Percentiles rank a stretch among this genome's conserved stretches.
These are phyloP conservation scores for Lachnellula occidentalis DNA, from an alignment of 2,329 filamentous ascomycete genomes.

Conservation along the genomic window DNA sequence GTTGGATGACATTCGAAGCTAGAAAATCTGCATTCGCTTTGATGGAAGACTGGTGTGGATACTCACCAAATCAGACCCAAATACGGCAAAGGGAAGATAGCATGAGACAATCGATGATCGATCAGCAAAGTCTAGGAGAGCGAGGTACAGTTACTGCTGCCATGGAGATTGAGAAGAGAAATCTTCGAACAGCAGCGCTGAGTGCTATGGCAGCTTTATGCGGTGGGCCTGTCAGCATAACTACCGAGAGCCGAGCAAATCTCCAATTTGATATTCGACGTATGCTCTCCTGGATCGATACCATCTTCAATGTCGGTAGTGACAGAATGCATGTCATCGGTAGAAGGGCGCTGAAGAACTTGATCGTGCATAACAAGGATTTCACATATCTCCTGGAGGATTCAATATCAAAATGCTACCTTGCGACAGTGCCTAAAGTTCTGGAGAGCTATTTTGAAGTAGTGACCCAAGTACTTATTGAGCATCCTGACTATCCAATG, in stretches of 20 bases:
- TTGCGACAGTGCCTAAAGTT: constrained; percentile 73
- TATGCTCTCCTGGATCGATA: constrained; percentile 92
- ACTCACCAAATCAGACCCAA: constrained; percentile 82
- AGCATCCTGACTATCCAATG: constrained; percentile 74
- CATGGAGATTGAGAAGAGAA: constrained; percentile 95
- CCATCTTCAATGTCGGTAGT: constrained; percentile 87
- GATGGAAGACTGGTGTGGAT: constrained; percentile 99
- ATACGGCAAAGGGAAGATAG: constrained; percentile 78
- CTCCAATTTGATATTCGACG: constrained; percentile 88
- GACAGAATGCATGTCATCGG: constrained; percentile 91
- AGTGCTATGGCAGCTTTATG: constrained; percentile 95
- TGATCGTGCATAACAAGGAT: constrained; percentile 86
- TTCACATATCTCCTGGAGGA: constrained; percentile 81
- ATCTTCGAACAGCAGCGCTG: constrained; percentile 81
- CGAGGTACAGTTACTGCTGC: constrained; percentile 76
- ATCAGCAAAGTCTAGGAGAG: constrained; percentile 68
- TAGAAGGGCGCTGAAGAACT: constrained; percentile 77
- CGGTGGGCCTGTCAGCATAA: constrained; percentile 77
- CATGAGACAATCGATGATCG: constrained; percentile 79
- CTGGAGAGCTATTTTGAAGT: constrained; percentile 95
- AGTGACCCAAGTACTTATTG: constrained; percentile 78
- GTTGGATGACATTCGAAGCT: constrained; percentile 97
- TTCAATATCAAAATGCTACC: constrained; percentile 87
- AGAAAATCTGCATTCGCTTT: constrained; percentile 90
- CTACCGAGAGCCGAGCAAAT: constrained; percentile 79